A percentile compares a stretch with the other conserved stretches of the same genome.
Conservation (phyloP, 805 yeast species). For the Candida odintsovae region DNA sequence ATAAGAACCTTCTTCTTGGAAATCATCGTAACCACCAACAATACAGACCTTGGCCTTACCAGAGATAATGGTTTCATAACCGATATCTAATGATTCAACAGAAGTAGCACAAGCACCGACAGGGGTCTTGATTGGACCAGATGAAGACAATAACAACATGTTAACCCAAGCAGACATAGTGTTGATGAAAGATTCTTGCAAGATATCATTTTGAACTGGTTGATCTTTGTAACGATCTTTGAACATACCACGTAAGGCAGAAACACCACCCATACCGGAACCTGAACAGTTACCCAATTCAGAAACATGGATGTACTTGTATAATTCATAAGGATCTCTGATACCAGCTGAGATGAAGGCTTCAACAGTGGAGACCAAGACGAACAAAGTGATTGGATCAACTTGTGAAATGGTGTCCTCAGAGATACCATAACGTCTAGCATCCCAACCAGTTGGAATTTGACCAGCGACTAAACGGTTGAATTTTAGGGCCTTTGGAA, state of each 20-base stretch:
- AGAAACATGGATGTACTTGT: constrained; percentile 95
- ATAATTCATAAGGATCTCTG: constrained; percentile 97
- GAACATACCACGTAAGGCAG: constrained; percentile 97
- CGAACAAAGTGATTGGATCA: constrained; percentile 91
- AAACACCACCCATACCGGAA: constrained; percentile 99
- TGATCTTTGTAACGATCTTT: constrained; percentile 87
- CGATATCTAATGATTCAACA: constrained; percentile 93
- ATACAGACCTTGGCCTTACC: constrained; percentile 95
- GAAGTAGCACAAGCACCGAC: constrained; percentile 99
- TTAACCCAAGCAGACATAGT: constrained; percentile 99
- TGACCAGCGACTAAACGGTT: constrained; percentile 74
- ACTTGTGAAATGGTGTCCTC: constrained; percentile 93
- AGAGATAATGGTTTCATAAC: constrained; percentile 86
- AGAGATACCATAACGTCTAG: constrained; percentile 88
- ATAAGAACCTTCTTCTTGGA: constrained; percentile 97
- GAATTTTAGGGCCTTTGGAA: constrained; percentile 73
- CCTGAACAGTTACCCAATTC: constrained; percentile 99
- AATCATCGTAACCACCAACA: constrained; percentile 99
- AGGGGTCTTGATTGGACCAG: constrained; percentile 99
- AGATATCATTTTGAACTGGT: constrained; percentile 95
- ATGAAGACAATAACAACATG: constrained; percentile 92
- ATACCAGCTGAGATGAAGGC: constrained; percentile 92
- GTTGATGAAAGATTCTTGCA: constrained; percentile 97
- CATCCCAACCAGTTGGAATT: constrained; percentile 98
- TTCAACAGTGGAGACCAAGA: constrained; percentile 90